A percentile compares a stretch with the other conserved stretches of the same genome.
Conservation (phyloP, 306 rosid genomes). For the Dalbergia oliveri region DNA sequence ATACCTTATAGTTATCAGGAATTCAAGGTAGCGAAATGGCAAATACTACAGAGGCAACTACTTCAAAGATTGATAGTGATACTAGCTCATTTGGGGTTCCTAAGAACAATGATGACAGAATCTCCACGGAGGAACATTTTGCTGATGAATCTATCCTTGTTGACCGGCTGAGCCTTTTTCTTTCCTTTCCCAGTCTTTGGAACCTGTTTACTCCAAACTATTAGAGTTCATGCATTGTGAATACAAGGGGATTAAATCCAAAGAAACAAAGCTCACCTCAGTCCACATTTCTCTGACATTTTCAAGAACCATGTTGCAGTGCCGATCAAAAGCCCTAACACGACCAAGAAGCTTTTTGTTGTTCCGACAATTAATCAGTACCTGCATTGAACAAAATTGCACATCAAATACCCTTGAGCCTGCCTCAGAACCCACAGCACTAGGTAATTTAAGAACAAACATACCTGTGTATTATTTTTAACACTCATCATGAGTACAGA, state of each 20-base stretch:
- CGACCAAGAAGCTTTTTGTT: constrained; percentile 91
- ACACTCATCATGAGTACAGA: constrained; percentile 97
- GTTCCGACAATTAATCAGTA: constrained; percentile 89
- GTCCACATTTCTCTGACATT: constrained; percentile 99
- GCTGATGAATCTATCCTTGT: constrained; percentile 94
- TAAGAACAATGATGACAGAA: constrained; percentile 88
- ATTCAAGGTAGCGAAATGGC: neutral
- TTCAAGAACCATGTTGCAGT: constrained; percentile 97
- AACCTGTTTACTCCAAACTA: constrained; percentile 53
- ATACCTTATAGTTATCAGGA: constrained; percentile 5
- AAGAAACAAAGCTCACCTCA: constrained; percentile 62
- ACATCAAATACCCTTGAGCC: neutral
- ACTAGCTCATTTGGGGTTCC: constrained; percentile 81
- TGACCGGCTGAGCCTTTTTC: constrained; percentile 89
- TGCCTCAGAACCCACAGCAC: neutral
- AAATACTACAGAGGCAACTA: constrained; percentile 8
- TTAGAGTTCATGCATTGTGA: neutral
- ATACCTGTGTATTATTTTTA: constrained; percentile 89
- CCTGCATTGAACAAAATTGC: constrained; percentile 49
- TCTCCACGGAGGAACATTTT: constrained; percentile 94
- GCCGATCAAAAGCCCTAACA: constrained; percentile 93
- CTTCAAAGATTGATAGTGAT: neutral
- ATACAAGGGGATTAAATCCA: neutral
- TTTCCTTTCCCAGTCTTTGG: constrained; percentile 92
- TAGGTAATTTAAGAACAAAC: neutral